Conservation (phyloP, 1,284 basidiomycete genomes). For the Spongispora temasekensis region DNA sequence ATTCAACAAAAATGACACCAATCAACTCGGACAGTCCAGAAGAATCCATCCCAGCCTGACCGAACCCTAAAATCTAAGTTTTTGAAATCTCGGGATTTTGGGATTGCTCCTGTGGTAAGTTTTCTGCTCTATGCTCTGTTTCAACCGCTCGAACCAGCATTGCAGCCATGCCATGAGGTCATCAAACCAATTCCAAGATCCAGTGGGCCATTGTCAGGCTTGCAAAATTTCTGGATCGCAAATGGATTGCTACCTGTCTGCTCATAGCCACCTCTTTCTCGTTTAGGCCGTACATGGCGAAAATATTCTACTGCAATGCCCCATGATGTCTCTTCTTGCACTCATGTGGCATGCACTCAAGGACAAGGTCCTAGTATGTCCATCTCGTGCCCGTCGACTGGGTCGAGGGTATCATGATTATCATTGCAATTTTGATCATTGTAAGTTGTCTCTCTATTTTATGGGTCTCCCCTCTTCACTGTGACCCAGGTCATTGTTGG, state of each 20-base stretch:
- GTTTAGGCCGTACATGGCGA: too few species aligned
- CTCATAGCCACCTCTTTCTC: neutral
- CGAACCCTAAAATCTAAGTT: neutral
- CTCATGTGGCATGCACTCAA: constrained; percentile 96
- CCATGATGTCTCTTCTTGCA: constrained; percentile 77
- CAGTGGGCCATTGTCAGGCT: neutral
- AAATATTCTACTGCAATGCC: too few species aligned
- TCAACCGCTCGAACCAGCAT: neutral
- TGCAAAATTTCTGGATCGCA: neutral
- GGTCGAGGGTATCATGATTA: too few species aligned
- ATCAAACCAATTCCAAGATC: neutral
- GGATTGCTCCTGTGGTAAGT: neutral
- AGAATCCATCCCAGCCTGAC: neutral
- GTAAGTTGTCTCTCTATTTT: too few species aligned
- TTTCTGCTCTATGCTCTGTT: neutral
- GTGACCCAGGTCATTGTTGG: too few species aligned
- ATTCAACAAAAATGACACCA: neutral
- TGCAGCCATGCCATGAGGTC: constrained; percentile 8
- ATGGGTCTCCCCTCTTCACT: too few species aligned
- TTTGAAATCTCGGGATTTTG: neutral
- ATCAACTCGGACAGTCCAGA: constrained; percentile 1
- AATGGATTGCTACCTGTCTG: neutral
- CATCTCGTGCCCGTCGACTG: neutral
- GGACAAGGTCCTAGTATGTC: constrained; percentile 89
- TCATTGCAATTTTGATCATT: too few species aligned